Evolutionary conservation across 2,329 filamentous ascomycete genomes (phyloP), one percentile per base, ranked within the genome.

Genomic region (Penicillium occitanis): DNA sequence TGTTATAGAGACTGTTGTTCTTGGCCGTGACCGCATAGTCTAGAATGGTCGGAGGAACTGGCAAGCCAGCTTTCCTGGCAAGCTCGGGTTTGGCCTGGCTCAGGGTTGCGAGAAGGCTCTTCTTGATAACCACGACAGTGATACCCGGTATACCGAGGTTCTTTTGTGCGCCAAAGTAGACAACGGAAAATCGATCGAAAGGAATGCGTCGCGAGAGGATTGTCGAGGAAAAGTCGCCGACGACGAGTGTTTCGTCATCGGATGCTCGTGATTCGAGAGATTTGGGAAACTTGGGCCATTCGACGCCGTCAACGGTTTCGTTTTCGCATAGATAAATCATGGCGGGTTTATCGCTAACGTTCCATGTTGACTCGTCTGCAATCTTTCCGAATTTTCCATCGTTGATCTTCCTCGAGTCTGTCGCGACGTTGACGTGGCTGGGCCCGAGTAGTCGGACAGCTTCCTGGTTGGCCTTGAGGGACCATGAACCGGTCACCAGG

Each of bases 1-100:
- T 98, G 80, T 98, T 98, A 83, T 98, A 98, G 33, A 98, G 85
- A 71, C 91, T 95, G 82, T 96, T 95, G 81, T 96, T 96, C 84
- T 96, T 96, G 48, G 91, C 90, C 70, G 95, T 90, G 0, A 87
- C 92, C 68, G 92, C 89, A 75, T 94, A 98, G 69, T 91, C 87
- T 58, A 98, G 82, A 51, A 97, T 86, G 19, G 91, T 86, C 1
- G 65, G 65, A 2, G 94, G 93, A 0, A 76, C 76, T 11, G 79
- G 79, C 3, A 82, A 70, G 61, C 90, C 88, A 10, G 97, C 86
- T 67, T 88, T 84, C 67, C 93, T 86, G 3, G 48, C 37, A 14
- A 66, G 28, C 7, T 63, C 60, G 17, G 65, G 42, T 17, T 60
- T 51, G 14, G 35, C 35, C 25, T 64, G 51, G 14, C 42, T 53